Evolutionary conservation across 192 early-diverging fungal genomes (phyloP), one percentile per base, ranked within the genome.

Genomic region (Phlyctochytrium planicorne): DNA sequence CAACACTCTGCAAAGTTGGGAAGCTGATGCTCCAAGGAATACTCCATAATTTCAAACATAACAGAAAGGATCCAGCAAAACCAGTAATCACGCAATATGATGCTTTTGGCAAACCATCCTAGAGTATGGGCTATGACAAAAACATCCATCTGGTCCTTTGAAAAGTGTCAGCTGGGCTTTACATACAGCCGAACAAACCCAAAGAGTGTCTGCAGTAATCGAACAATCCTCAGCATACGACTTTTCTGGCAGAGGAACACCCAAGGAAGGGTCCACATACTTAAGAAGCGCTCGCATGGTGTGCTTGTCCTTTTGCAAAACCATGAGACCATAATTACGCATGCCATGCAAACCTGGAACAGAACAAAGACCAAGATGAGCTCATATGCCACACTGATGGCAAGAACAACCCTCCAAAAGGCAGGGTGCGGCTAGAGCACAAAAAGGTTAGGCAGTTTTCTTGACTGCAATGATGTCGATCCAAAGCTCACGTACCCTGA

Each of bases 1-100:
- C 94, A 98, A 74, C 96, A 98, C 83, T 98, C 96, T 62, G 91
- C 91, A 82, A 98, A 98, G 77, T 98, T 98, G 59, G 91, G 90
- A 71, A 98, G 82, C 73, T 96, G 96, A 78, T 98, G 94, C 64
- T 90, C 84, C 52, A 98, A 81, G 57, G 94, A 91, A 78, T 98
- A 98, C 71, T 98, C 96, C 84, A 93, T 87, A 30, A 96, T 79
- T 77, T 98, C 96, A 79, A 98, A 98, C 75, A 93, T 87, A 55
- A 98, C 74, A 0, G 93, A 95, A 59, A 96, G 71, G 53, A 98
- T 94, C 96, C 96, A 98, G 77, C 94, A 96, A 75, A 96, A 91
- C 66, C 91, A 95, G 74, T 91, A 90, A 77, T 98, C 95, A 35
- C 96, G 90, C 55, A 98, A 75, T 55, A 98, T 91, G 29, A 98